Base-by-base conservation (phyloP, 2,329 filamentous ascomycete genomes). In the Niveomyces coronatus region DNA sequence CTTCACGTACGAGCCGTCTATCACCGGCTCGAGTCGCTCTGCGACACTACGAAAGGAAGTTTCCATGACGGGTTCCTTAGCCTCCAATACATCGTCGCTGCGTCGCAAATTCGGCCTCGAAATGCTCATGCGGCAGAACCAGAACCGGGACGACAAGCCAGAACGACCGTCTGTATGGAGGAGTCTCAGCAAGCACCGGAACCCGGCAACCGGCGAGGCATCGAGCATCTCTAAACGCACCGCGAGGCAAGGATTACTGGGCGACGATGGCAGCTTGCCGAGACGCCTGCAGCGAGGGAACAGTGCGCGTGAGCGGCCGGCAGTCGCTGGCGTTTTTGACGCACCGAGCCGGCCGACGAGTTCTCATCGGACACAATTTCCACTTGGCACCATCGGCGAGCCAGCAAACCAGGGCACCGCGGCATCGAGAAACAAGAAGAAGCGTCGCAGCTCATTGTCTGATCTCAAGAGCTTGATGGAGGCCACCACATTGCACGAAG, bases 391-490 rank as follows among this genome's bases (percentile, higher is more conserved):
- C 0, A 77, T 78, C 35, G 73, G 72, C 13, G 74, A 77, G 50
- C 74, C 74, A 1, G 64, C 66, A 0, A 60, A 58, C 13, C 67
- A 70, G 39, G 54, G 58, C 5, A 45, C 50, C 8, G 46, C 55
- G 4, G 43, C 54, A 1, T 70, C 64, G 47, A 55, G 56, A n/a
- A 61, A 66, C 31, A 79, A 74, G 54, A 88, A 80, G 46, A 95
- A 94, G 65, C 74, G 89, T 39, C 79, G 89, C 54, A 95, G 88
- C 61, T 95, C 88, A 18, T 64, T 96, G 29, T 94, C 88, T 4
- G 89, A 96, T 56, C 68, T 96, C 33, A 82, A 78, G 48, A 71
- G 66, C 40, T 64, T 85, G 14, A 79, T 89, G 61, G 71, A 70
- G 28, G 69, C 75, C 39, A n/a, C n/a, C n/a, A 68, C 79, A 8